Percentiles rank a stretch among this genome's conserved stretches.
phyloP scores from a whole-genome alignment of 2,329 filamentous ascomycete species.

The Alternaria brassicicola region DNA sequence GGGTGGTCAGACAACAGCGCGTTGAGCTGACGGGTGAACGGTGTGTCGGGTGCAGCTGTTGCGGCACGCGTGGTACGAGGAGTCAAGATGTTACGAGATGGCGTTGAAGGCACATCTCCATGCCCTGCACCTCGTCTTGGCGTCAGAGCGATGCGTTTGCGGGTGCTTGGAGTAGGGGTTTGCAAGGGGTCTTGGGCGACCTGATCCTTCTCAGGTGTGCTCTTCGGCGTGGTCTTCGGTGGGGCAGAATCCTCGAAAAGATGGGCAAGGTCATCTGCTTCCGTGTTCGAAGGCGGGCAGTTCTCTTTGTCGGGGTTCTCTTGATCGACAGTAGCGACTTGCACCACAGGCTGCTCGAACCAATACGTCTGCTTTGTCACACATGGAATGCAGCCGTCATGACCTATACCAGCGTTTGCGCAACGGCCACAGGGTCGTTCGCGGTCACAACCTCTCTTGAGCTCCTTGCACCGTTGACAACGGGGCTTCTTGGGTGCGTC shows the following conservation, averaged over 20 bases:
- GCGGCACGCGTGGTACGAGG: constrained; percentile 44
- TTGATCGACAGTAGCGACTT: constrained; percentile 15
- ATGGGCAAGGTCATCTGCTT: constrained; percentile 62
- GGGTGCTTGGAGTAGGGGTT: constrained; percentile 52
- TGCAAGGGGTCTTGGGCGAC: constrained; percentile 55
- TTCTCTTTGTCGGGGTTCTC: constrained; percentile 64
- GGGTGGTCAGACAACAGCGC: constrained; percentile 59
- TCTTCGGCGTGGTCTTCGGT: constrained; percentile 62
- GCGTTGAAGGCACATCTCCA: constrained; percentile 21
- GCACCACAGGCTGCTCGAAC: constrained; percentile 24
- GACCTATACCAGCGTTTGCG: constrained; percentile 24
- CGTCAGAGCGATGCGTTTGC: constrained; percentile 45
- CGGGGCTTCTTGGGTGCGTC: constrained; percentile 27
- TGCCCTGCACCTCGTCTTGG: constrained; percentile 36
- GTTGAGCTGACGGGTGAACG: constrained; percentile 67
- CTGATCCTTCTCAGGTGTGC: constrained; percentile 65
- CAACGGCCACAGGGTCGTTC: constrained; percentile 35
- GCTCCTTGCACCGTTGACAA: constrained; percentile 33
- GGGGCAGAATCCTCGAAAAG: constrained; percentile 71
- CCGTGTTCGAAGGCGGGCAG: constrained; percentile 45
- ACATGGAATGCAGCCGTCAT: constrained; percentile 32
- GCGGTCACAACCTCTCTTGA: constrained; percentile 35
- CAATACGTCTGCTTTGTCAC: constrained; percentile 23
- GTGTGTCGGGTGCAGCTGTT: constrained; percentile 54
- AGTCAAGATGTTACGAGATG: constrained; percentile 48